A percentile compares a stretch with the other conserved stretches of the same genome.
Conservation (phyloP, 495 filamentous ascomycete species). For the Usnea hakonensis region DNA sequence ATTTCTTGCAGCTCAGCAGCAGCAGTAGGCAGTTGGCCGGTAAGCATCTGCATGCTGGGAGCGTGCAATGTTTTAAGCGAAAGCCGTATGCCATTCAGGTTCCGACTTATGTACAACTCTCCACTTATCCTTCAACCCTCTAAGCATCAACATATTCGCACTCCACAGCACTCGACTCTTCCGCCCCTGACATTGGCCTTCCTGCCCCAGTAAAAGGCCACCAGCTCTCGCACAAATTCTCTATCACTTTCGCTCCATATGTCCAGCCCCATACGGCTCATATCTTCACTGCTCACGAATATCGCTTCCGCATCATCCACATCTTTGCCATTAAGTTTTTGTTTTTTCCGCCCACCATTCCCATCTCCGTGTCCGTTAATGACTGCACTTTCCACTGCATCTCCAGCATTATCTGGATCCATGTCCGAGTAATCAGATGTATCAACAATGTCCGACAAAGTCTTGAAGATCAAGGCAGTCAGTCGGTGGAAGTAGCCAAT, state of each 20-base stretch:
- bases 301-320: conserved; percentile 33
- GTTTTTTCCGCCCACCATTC: conserved; percentile 12
- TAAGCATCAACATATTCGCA: conserved; percentile 59
- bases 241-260: conserved; percentile 75
- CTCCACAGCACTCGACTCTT: conserved; percentile 71
- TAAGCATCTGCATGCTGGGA: background rate
- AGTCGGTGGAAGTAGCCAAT: conserved; percentile 89
- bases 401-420: conserved; percentile 27
- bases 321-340: conserved; percentile 8
- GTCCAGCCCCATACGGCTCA: conserved; percentile 76
- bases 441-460: conserved; percentile 61
- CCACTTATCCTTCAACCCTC: background rate
- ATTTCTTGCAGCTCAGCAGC: background rate
- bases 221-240: conserved; percentile 60
- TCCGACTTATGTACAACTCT: background rate
- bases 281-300: conserved; percentile 57
- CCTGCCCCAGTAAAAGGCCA: conserved; percentile 63
- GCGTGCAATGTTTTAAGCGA: background rate
- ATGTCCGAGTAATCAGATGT: conserved; percentile 36
- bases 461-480: conserved; percentile 62
- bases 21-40: background rate
- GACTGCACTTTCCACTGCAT: too few relatives aligned
- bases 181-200: conserved; percentile 61
- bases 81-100: background rate
- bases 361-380: conserved; percentile 42